Base-by-base conservation (phyloP, 73 alveolate species). In the Paramecium bursaria region DNA sequence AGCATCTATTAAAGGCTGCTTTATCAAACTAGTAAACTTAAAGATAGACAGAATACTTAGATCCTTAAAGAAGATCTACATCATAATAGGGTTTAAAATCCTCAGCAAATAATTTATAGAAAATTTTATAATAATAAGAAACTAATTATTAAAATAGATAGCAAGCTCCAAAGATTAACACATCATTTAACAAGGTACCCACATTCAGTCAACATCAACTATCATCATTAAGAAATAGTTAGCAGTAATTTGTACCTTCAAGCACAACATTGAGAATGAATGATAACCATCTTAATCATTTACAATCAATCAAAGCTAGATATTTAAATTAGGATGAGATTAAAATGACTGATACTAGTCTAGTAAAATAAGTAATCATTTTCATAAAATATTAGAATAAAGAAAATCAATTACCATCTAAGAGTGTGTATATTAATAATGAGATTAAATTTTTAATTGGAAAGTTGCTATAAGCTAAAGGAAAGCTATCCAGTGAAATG, bases 341-440 rank as follows among this genome's bases (percentile, higher is more conserved):
- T 33, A 42, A 15, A 13, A 14, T 39, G 5, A 67, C 49, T 19
- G 60, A 67, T 42, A 21, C 54, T 39, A 67, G 2, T 39, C 21
- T 47, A 1, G 19, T 39, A 3, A 67, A 67, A 67, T 42, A 67
- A 25, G 82, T 67, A 67, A n/a, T 31, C 49, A 19, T 39, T 2
- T 3, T n/a, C 22, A 30, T 31, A 47, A 23, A 30, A 35, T 67
- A 25, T 21, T 35, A 67, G 82, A 67, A 67, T 42, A 67, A 67
- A 42, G 82, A 67, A 57, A 67, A 67, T n/a, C 14, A 67, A 23
- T 33, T 31, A 25, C 82, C 82, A 39, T 67, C 82, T 11, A 67
- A 67, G 27, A 67, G 82, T 67, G 82, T 67, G 6, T 57, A 67
- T 67, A 67, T 67, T n/a, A 67, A 67, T 67, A 67, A 67, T 42